Conservation (phyloP, 345 rosid genomes). For the Citrus unshiu region DNA sequence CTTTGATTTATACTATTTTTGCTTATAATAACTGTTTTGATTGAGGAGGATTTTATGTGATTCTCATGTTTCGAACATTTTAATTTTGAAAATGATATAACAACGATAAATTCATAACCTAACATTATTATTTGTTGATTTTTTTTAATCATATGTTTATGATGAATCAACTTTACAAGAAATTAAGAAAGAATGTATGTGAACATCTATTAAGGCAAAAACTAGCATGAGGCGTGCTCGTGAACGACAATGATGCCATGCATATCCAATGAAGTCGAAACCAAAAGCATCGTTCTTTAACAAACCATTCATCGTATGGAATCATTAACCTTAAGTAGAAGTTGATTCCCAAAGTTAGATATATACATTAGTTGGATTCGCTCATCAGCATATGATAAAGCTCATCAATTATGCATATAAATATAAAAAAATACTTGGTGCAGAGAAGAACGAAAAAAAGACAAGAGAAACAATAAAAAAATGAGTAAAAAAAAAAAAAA, state of each 20-base stretch:
- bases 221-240: constrained; percentile 11
- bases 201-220: constrained; percentile 4
- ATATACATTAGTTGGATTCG: background rate
- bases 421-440: fast-evolving
- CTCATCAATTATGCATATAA: background rate
- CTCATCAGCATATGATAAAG: background rate
- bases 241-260: constrained; percentile 16
- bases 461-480: too few species aligned
- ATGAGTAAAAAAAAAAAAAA: fast-evolving
- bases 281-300: constrained; percentile 12
- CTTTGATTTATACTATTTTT: too few species aligned
- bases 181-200: constrained; percentile 6
- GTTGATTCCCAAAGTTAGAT: background rate
- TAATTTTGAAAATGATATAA: too few species aligned
- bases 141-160: background rate
- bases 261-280: background rate
- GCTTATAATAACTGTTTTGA: too few species aligned
- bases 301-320: background rate
- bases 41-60: too few species aligned
- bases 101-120: background rate
- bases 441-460: too few species aligned
- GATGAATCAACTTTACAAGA: background rate
- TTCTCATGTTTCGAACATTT: too few species aligned
- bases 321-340: background rate
- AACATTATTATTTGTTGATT: background rate